Evolutionary conservation across 371 early-diverging fungal species (phyloP).

Genomic region (Lichtheimia hyalospora): DNA sequence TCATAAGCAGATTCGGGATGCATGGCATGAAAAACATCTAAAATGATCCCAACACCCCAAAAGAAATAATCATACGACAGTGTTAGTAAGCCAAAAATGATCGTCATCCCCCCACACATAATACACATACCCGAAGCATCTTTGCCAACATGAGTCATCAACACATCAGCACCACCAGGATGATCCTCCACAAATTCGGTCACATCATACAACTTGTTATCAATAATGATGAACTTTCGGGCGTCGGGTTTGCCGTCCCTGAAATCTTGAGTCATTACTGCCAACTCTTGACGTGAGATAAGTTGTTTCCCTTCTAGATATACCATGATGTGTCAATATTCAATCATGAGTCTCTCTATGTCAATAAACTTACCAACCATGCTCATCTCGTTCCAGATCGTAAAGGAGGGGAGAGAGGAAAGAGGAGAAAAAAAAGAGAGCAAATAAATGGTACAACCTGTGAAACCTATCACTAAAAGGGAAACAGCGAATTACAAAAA

Average conservation of each 20-base stretch:
- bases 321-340: background rate
- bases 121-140: constrained; percentile 72
- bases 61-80: background rate
- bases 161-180: constrained; percentile 79
- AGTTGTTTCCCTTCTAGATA: background rate
- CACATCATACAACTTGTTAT: constrained; percentile 86
- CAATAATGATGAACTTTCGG: constrained; percentile 69
- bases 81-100: background rate
- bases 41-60: no score
- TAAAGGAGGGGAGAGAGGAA: background rate
- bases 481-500: background rate
- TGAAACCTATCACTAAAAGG: no score
- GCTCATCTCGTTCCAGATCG: no score
- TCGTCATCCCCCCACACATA: background rate
- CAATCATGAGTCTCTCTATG: no score
- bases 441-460: background rate
- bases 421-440: background rate
- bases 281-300: constrained; percentile 34
- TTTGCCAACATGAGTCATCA: constrained; percentile 77
- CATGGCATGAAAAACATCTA: constrained; percentile 87
- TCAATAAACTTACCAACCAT: no score
- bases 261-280: constrained; percentile 27
- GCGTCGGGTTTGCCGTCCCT: constrained; percentile 54
- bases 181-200: constrained; percentile 81
- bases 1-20: constrained; percentile 73